Percentiles rank a stretch among this genome's conserved stretches.
These are phyloP conservation scores for Saururus chinensis DNA, from an alignment of 164 flowering plant genomes.

Conservation along the genomic window DNA sequence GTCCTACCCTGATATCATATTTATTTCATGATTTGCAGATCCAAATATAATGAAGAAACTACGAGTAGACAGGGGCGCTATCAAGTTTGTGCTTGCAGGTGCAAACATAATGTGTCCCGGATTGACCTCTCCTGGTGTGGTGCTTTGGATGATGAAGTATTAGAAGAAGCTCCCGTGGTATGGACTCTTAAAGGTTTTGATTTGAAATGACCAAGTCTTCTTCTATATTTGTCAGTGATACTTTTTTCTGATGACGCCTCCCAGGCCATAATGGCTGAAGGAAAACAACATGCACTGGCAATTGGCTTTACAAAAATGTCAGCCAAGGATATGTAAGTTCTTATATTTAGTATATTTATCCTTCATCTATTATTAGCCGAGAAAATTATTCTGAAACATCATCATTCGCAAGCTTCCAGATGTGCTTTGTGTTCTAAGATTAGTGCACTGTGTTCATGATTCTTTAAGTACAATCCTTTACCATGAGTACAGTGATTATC, in stretches of 20 bases:
- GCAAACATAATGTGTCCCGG: slow-evolving; percentile 99
- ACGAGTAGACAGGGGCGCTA: slow-evolving; percentile 97
- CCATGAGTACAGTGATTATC: too few relatives aligned
- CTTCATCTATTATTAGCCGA: not conserved
- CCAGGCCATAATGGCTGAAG: slow-evolving; percentile 99
- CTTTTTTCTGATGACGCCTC: too few relatives aligned
- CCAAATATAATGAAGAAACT: slow-evolving; percentile 90
- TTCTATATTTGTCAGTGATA: not conserved
- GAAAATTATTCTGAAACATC: too few relatives aligned
- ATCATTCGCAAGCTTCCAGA: too few relatives aligned
- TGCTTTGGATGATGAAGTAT: slow-evolving; percentile 80
- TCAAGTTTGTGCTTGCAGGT: slow-evolving; percentile 91
- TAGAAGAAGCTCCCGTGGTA: slow-evolving; percentile 96
- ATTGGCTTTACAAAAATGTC: slow-evolving; percentile 98
- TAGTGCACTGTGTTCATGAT: too few relatives aligned
- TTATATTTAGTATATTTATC: not conserved
- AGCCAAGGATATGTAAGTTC: slow-evolving; percentile 89
- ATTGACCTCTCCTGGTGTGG: slow-evolving; percentile 99
- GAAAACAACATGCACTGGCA: slow-evolving; percentile 97
- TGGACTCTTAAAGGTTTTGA: slow-evolving; percentile 1
- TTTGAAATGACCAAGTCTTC: not conserved
- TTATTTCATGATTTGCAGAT: slow-evolving; percentile 37
- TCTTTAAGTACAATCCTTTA: too few relatives aligned
- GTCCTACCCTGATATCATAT: not conserved
- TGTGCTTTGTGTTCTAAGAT: too few relatives aligned